Evolutionary conservation across 2,329 filamentous ascomycete species (phyloP).

Genomic region (Trichoderma oligosporum): DNA sequence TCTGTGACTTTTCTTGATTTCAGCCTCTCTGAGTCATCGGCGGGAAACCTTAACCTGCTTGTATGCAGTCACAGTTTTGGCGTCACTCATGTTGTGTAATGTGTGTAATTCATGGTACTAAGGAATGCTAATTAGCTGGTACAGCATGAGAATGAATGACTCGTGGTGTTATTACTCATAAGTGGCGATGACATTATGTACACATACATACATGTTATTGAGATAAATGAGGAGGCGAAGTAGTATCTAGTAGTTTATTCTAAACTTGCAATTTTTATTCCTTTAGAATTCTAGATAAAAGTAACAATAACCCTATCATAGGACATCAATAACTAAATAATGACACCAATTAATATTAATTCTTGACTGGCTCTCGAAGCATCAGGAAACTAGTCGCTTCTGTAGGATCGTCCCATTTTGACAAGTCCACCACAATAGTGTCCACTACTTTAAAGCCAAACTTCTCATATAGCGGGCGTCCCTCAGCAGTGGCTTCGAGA

Average conservation of each 20-base stretch:
- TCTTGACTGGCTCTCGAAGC: constrained; percentile 23
- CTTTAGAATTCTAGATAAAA: background rate
- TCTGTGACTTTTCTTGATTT: background rate
- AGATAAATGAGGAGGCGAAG: too few species aligned
- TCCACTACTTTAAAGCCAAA: constrained; percentile 35
- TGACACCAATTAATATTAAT: background rate
- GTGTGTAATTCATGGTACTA: background rate
- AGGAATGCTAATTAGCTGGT: background rate
- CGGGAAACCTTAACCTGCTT: background rate
- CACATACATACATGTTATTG: too few species aligned
- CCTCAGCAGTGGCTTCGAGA: constrained; percentile 36
- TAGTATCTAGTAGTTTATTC: too few species aligned
- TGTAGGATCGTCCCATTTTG: constrained; percentile 29
- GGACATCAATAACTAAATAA: too few species aligned
- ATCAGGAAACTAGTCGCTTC: constrained; percentile 25
- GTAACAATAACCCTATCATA: too few species aligned
- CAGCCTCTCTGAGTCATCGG: constrained; percentile 18
- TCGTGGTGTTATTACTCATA: background rate
- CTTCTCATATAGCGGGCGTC: constrained; percentile 34
- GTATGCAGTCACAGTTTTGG: background rate
- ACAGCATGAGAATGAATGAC: background rate
- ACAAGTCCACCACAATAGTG: constrained; percentile 27
- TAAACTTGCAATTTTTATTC: too few species aligned
- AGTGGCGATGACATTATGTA: background rate
- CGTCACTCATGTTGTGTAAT: background rate